Conservation (phyloP, 2,329 filamentous ascomycete genomes). For the Paecilomyces variotii region DNA sequence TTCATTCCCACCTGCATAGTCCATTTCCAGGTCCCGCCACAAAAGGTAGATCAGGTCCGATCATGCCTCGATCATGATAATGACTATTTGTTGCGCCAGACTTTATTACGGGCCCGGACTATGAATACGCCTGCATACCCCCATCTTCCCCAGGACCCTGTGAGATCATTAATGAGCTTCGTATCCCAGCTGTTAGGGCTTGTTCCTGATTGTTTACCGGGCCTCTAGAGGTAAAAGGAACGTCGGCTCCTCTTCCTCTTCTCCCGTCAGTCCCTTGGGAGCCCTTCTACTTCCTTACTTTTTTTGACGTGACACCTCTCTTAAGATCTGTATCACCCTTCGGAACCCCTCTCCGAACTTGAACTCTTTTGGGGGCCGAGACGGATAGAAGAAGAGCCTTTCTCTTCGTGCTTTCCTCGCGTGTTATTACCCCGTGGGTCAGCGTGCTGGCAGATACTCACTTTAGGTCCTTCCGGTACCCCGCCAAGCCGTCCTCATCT, state of each 20-base stretch:
- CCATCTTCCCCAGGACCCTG: neutral
- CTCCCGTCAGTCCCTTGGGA: neutral
- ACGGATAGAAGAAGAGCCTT: neutral
- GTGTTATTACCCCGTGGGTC: neutral
- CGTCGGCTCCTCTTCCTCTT: neutral
- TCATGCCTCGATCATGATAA: slow-evolving; percentile 1
- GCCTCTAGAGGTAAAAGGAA: neutral
- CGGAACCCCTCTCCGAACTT: neutral
- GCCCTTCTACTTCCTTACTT: neutral
- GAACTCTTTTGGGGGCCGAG: neutral
- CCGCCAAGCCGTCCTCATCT: slow-evolving; percentile 2
- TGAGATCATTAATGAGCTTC: neutral
- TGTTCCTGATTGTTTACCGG: neutral
- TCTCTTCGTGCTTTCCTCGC: neutral
- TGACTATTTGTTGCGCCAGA: neutral
- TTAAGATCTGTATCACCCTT: neutral
- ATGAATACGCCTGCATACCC: neutral
- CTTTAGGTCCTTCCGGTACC: neutral
- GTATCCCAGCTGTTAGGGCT: neutral
- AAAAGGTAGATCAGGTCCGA: neutral
- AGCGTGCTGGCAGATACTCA: neutral
- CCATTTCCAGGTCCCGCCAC: neutral
- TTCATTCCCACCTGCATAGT: neutral
- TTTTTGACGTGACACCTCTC: neutral
- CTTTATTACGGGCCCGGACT: neutral